A percentile compares a stretch with the other conserved stretches of the same genome.
phyloP scores from a whole-genome alignment of 2,329 filamentous ascomycete genomes.

The Aurifilum marmelostoma region DNA sequence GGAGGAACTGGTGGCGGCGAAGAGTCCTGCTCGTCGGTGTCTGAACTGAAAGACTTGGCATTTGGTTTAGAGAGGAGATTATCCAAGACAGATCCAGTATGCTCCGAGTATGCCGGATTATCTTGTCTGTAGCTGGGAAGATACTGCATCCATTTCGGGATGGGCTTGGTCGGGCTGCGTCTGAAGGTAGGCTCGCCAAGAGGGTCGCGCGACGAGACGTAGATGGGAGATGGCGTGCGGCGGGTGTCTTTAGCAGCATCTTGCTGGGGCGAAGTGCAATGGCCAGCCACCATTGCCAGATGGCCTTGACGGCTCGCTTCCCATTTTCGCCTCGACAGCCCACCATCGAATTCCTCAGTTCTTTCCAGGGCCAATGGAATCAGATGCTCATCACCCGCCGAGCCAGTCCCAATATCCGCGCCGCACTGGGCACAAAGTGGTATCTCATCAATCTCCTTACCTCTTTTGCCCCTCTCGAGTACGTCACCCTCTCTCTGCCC shows the following conservation, averaged over 20 bases:
- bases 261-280: background rate
- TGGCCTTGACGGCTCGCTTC: slow-evolving; percentile 35
- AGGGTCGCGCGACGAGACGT: slow-evolving; percentile 55
- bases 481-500: slow-evolving; percentile 22
- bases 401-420: slow-evolving; percentile 45
- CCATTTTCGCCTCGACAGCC: slow-evolving; percentile 50
- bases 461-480: slow-evolving; percentile 30
- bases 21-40: background rate
- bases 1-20: slow-evolving; percentile 18
- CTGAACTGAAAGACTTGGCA: background rate
- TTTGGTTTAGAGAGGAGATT: slow-evolving; percentile 18
- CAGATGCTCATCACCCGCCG: slow-evolving; percentile 37
- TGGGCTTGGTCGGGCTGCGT: slow-evolving; percentile 54
- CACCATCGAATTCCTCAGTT: slow-evolving; percentile 50
- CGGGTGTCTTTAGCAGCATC: background rate
- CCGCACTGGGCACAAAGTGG: slow-evolving; percentile 55
- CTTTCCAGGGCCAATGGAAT: slow-evolving; percentile 48
- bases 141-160: slow-evolving; percentile 52
- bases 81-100: slow-evolving; percentile 23
- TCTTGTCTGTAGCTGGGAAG: slow-evolving; percentile 31
- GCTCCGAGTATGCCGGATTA: background rate
- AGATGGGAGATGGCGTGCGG: slow-evolving; percentile 42
- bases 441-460: slow-evolving; percentile 48
- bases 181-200: slow-evolving; percentile 50
- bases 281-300: background rate